A percentile compares a stretch with the other conserved stretches of the same genome.
phyloP scores from a whole-genome alignment of 2,329 filamentous ascomycete genomes.

The Sclerotinia subarctica region DNA sequence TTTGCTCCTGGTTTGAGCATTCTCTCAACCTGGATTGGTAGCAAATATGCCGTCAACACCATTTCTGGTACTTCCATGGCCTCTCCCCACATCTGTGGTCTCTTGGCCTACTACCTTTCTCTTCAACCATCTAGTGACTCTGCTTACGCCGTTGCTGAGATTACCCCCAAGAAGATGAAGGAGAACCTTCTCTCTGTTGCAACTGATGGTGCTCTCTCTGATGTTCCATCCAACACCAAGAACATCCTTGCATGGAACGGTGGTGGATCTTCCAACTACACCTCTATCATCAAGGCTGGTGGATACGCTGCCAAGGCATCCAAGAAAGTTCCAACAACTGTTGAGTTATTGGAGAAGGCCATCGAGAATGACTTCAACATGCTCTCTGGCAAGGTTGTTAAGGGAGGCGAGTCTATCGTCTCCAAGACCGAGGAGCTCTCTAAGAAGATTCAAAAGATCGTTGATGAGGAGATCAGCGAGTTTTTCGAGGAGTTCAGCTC shows the following conservation, averaged over 20 bases:
- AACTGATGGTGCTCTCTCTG: slow-evolving; percentile 72
- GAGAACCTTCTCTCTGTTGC: slow-evolving; percentile 77
- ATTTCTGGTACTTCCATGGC: slow-evolving; percentile 99
- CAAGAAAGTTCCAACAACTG: slow-evolving; percentile 49
- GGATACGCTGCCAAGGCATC: slow-evolving; percentile 59
- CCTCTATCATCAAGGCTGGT: slow-evolving; percentile 71
- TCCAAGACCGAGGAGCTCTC: slow-evolving; percentile 60
- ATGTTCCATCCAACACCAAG: slow-evolving; percentile 80
- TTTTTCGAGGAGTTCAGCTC: slow-evolving; percentile 51
- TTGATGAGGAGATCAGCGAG: slow-evolving; percentile 59
- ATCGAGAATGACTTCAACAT: slow-evolving; percentile 56
- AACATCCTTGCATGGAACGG: slow-evolving; percentile 99
- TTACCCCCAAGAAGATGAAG: slow-evolving; percentile 95
- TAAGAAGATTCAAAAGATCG: slow-evolving; percentile 59
- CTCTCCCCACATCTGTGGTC: slow-evolving; percentile 92
- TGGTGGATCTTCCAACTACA: slow-evolving; percentile 89
- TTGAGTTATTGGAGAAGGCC: slow-evolving; percentile 59
- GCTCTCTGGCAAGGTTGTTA: slow-evolving; percentile 55
- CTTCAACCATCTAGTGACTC: slow-evolving; percentile 89
- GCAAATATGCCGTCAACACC: slow-evolving; percentile 93
- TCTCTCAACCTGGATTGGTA: slow-evolving; percentile 96
- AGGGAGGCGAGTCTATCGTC: slow-evolving; percentile 51
- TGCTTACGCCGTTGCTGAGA: slow-evolving; percentile 81
- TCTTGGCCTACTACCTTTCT: slow-evolving; percentile 96
- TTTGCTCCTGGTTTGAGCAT: slow-evolving; percentile 97